Conservation (phyloP, 73 alveolate genomes). For the Uronychia binucleata region DNA sequence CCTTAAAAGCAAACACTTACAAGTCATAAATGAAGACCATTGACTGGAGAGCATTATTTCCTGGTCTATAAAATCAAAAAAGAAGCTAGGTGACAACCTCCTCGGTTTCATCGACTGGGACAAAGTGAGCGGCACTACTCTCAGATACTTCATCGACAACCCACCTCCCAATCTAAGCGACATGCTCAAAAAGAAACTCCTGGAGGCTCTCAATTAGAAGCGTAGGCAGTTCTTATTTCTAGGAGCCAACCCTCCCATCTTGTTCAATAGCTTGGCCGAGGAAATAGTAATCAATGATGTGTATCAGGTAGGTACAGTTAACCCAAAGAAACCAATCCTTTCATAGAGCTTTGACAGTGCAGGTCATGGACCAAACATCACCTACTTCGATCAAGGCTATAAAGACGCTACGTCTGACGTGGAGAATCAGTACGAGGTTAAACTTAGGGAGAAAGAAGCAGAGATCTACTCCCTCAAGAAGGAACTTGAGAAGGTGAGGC, state of each 20-base stretch:
- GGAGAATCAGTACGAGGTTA: not conserved
- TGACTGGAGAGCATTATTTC: not conserved
- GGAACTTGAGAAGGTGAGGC: not conserved
- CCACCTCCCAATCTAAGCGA: not conserved
- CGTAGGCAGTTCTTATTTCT: not conserved
- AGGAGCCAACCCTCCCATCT: not conserved
- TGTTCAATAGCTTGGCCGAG: not conserved
- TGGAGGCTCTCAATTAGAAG: not conserved
- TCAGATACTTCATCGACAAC: not conserved
- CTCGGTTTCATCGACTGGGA: not conserved
- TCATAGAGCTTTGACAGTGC: not conserved
- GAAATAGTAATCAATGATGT: not conserved
- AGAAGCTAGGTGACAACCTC: not conserved
- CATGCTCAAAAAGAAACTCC: not conserved
- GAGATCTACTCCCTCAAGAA: not conserved
- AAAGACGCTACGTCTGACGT: no score
- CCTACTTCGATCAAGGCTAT: no score
- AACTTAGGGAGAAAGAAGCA: conserved; percentile 1
- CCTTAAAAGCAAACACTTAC: not conserved
- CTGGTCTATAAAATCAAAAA: not conserved
- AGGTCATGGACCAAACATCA: no score
- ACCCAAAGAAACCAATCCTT: not conserved
- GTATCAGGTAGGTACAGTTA: not conserved
- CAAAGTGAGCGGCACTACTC: not conserved
- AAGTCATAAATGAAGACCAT: not conserved